Percentiles rank a stretch among this genome's conserved stretches.
These are phyloP conservation scores for Evernia prunastri DNA, from an alignment of 495 filamentous ascomycete species.

Conservation along the genomic window DNA sequence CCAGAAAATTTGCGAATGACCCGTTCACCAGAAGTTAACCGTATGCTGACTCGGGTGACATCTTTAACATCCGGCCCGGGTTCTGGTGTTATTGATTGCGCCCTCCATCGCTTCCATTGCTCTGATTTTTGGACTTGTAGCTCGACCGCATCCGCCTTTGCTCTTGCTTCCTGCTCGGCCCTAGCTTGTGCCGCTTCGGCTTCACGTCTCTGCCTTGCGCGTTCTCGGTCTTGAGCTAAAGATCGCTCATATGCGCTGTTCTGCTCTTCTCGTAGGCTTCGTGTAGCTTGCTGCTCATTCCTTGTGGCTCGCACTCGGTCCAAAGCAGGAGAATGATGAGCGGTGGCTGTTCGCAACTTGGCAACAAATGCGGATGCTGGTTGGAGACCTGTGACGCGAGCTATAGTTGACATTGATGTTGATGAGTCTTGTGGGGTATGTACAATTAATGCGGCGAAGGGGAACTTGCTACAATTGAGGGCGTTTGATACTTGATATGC, in stretches of 20 bases:
- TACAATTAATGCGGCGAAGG: slow-evolving; percentile 75
- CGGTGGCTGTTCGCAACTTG: slow-evolving; percentile 62
- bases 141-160: slow-evolving; percentile 58
- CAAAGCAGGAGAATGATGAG: slow-evolving; percentile 62
- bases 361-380: slow-evolving; percentile 59
- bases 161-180: slow-evolving; percentile 56
- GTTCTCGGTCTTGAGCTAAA: slow-evolving; percentile 78
- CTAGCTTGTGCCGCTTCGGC: slow-evolving; percentile 60
- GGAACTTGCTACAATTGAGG: slow-evolving; percentile 81
- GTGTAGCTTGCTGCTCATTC: slow-evolving; percentile 67
- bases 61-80: slow-evolving; percentile 59
- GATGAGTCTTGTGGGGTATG: slow-evolving; percentile 76
- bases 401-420: slow-evolving; percentile 79
- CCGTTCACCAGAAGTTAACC: slow-evolving; percentile 64
- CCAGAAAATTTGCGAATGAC: slow-evolving; percentile 66
- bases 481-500: slow-evolving; percentile 83
- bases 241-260: slow-evolving; percentile 89
- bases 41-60: slow-evolving; percentile 72
- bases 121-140: slow-evolving; percentile 49
- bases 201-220: slow-evolving; percentile 64
- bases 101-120: slow-evolving; percentile 80
- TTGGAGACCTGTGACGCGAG: slow-evolving; percentile 64
- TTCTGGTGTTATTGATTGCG: slow-evolving; percentile 56
- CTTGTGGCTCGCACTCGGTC: slow-evolving; percentile 60
- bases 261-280: slow-evolving; percentile 74